Base-by-base conservation (phyloP, 2,329 filamentous ascomycete genomes). In the Epichloe gansuensis region DNA sequence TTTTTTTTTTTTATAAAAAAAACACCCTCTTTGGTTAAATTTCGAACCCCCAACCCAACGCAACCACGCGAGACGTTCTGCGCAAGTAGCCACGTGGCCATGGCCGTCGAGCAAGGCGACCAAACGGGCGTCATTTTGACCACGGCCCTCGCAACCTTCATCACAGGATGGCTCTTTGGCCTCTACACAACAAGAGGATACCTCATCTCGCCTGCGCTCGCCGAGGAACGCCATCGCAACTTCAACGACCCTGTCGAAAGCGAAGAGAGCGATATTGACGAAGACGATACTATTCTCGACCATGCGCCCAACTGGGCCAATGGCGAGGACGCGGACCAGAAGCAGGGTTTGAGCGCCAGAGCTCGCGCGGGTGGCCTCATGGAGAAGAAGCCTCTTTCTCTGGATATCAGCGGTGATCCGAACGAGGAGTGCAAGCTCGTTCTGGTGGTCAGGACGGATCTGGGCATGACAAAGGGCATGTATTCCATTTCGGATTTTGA, bases 381-480 rank as follows among this genome's bases (percentile, higher is more conserved):
- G 3, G 50, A 47, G 57, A 52, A 15, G 47, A 49, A 36, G 46
- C 41, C 40, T 58, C 58, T 43, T 68, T 65, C 69, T 70, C 61
- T 71, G 58, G 23, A 58, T 23, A 48, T 5, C 17, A 13, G 17
- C 34, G 21, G 59, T 53, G 60, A 67, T 25, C 64, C 59, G 40
- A 75, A 72, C 25, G 90, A 96, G 68, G 90, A 96, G 68, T 95
- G 91, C 74, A 97, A 97, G 72, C 75, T 97, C 53, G 88, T 96
- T 13, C 74, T 98, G 36, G 88, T 95, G 4, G 91, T 97, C 51
- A 75, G 93, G 64, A 95, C 89, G 17, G 93, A 98, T 71, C 70
- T 98, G 61, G 91, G 91, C 61, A 98, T 98, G 93, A 93, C 87
- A 9, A 97, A 95, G 72, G 91, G 91, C 93, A 73, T 42, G 74